Evolutionary conservation across 331 rosid species (phyloP).

Genomic region (Cydonia oblonga): DNA sequence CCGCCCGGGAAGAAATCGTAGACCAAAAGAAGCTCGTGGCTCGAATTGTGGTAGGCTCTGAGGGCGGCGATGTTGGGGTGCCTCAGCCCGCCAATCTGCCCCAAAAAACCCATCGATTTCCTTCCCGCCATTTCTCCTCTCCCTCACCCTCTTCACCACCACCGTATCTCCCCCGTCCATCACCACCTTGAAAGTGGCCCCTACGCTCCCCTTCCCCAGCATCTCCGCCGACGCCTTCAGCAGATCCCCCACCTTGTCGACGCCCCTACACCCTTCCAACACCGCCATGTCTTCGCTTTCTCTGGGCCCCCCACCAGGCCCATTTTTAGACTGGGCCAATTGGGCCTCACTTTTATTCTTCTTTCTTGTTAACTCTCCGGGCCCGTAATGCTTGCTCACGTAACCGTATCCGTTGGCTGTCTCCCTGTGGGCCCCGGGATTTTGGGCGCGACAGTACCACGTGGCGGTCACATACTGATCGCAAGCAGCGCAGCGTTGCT

Average conservation of each 20-base stretch:
- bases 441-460: neutral
- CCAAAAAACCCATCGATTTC: constrained; percentile 8
- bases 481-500: neutral
- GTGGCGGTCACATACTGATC: neutral
- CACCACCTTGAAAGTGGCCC: constrained; percentile 13
- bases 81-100: neutral
- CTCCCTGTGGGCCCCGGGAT: neutral
- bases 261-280: constrained; percentile 8
- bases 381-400: neutral
- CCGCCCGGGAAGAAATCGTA: constrained; percentile 6
- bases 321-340: neutral
- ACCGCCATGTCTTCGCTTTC: constrained; percentile 1
- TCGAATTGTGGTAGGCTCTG: constrained; percentile 10
- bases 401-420: neutral
- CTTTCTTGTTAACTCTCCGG: neutral
- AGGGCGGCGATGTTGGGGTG: constrained; percentile 12
- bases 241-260: constrained; percentile 5
- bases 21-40: constrained; percentile 9
- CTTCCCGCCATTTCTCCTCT: neutral
- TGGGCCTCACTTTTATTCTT: neutral
- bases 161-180: neutral
- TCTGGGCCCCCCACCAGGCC: neutral
- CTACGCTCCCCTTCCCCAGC: constrained; percentile 17
- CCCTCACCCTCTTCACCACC: constrained; percentile 19
- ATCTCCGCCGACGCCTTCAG: constrained; percentile 17